Percentiles rank a stretch among this genome's conserved stretches.
Evolutionary conservation across 2,329 filamentous ascomycete species (phyloP).

Genomic region (Phoma sp.): DNA sequence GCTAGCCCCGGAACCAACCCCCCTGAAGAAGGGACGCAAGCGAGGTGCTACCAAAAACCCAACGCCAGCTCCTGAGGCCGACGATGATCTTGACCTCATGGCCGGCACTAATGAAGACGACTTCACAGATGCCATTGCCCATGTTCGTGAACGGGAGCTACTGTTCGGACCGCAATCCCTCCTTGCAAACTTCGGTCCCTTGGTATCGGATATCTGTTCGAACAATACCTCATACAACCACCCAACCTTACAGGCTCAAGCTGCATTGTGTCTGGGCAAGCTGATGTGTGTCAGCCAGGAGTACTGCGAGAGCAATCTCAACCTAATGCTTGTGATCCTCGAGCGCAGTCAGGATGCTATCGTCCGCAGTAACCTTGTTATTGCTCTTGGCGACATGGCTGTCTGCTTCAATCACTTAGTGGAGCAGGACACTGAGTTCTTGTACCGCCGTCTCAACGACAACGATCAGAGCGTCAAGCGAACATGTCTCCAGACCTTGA

Average conservation of each 20-base stretch:
- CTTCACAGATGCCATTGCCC: constrained; percentile 84
- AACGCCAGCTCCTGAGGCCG: constrained; percentile 64
- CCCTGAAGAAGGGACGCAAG: constrained; percentile 50
- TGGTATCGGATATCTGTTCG: constrained; percentile 87
- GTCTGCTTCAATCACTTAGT: constrained; percentile 99
- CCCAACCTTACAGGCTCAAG: constrained; percentile 87
- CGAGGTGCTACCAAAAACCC: constrained; percentile 49
- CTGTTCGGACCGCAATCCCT: constrained; percentile 83
- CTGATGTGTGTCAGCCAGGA: constrained; percentile 98
- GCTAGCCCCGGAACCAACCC: constrained; percentile 33
- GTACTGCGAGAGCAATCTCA: constrained; percentile 92
- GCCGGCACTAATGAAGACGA: constrained; percentile 95
- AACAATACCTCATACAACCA: constrained; percentile 94
- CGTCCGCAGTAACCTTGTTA: constrained; percentile 93
- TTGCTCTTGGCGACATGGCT: constrained; percentile 97
- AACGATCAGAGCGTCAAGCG: constrained; percentile 88
- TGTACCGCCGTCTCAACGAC: constrained; percentile 92
- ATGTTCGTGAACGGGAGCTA: constrained; percentile 83
- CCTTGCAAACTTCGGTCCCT: constrained; percentile 85
- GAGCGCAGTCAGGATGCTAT: constrained; percentile 92
- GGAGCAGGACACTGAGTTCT: constrained; percentile 97
- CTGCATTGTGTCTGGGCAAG: constrained; percentile 93
- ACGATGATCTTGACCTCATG: constrained; percentile 93
- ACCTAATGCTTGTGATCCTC: constrained; percentile 95
- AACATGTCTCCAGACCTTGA: constrained; percentile 97